phyloP scores from a whole-genome alignment of 306 rosid species.

The Prunus mume region DNA sequence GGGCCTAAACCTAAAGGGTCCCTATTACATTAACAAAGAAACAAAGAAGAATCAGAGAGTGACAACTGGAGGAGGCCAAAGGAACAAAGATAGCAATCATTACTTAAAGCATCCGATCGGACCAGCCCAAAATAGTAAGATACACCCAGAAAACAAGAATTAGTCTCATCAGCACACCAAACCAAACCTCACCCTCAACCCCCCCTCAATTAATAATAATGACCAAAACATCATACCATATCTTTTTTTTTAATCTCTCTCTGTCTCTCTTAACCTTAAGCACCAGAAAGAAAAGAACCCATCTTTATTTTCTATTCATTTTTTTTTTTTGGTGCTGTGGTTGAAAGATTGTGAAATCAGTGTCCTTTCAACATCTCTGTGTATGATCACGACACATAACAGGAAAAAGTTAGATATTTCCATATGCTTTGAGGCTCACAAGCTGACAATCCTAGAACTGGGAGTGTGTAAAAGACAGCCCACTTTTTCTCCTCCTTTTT shows the following conservation, averaged over 20 bases:
- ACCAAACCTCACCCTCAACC: conserved; percentile 7
- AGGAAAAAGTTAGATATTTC: conserved; percentile 42
- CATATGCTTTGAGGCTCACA: conserved; percentile 36
- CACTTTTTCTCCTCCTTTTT: conserved; percentile 41
- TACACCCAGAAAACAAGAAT: conserved; percentile 26
- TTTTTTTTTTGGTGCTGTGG: background rate
- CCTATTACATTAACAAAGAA: conserved; percentile 28
- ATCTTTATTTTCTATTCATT: background rate
- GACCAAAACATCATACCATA: conserved; percentile 1
- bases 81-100: conserved; percentile 73
- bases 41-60: conserved; percentile 37
- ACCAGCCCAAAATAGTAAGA: conserved; percentile 30
- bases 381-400: conserved; percentile 36
- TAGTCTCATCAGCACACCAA: conserved; percentile 38
- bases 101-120: conserved; percentile 44
- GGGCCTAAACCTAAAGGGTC: background rate
- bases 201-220: background rate
- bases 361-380: conserved; percentile 65
- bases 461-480: conserved; percentile 74
- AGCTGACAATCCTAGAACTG: conserved; percentile 80
- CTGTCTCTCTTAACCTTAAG: background rate
- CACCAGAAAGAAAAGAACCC: conserved; percentile 12
- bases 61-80: conserved; percentile 69
- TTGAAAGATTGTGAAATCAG: conserved; percentile 45
- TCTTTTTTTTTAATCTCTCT: background rate